Evolutionary conservation across 768 basidiomycete genomes (phyloP).

Genomic region (Tephrocybe sp.): DNA sequence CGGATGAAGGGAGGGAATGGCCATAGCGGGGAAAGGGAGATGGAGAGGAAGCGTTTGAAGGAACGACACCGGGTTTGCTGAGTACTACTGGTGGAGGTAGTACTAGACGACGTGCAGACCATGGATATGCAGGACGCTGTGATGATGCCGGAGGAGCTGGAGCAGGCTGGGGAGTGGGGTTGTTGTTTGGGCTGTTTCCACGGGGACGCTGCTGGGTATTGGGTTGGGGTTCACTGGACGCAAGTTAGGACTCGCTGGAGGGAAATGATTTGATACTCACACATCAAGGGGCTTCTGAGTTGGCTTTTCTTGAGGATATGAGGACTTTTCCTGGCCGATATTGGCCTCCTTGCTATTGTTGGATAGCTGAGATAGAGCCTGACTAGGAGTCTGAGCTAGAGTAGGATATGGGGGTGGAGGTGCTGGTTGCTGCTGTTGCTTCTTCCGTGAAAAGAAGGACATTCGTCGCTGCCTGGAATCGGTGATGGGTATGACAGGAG

Average conservation of each 20-base stretch:
- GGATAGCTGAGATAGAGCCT: constrained; percentile 64
- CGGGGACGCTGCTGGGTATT: constrained; percentile 19
- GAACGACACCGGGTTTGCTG: constrained; percentile 60
- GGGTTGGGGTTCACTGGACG: too few relatives aligned
- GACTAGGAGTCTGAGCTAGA: constrained; percentile 62
- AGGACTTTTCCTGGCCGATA: constrained; percentile 20
- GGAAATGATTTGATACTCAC: constrained; percentile 29
- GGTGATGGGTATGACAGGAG: constrained; percentile 63
- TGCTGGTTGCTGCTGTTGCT: constrained; percentile 57
- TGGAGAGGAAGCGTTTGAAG: constrained; percentile 72
- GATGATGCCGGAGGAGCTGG: constrained; percentile 20
- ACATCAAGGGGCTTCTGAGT: constrained; percentile 26
- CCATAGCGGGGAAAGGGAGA: constrained; percentile 97
- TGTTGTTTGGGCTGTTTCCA: constrained; percentile 21
- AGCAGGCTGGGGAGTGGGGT: constrained; percentile 4
- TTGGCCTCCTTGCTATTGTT: constrained; percentile 28
- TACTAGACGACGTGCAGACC: constrained; percentile 74
- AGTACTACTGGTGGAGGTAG: constrained; percentile 69
- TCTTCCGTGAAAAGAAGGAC: constrained; percentile 94
- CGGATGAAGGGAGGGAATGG: constrained; percentile 81
- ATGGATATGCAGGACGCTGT: constrained; percentile 71
- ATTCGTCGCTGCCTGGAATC: constrained; percentile 67
- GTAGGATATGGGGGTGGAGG: constrained; percentile 45
- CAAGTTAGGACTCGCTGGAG: background rate
- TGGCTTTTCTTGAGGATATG: too few relatives aligned